These are phyloP conservation scores for Periglandula ipomoeae DNA, from an alignment of 2,329 filamentous ascomycete species.

Conservation along the genomic window DNA sequence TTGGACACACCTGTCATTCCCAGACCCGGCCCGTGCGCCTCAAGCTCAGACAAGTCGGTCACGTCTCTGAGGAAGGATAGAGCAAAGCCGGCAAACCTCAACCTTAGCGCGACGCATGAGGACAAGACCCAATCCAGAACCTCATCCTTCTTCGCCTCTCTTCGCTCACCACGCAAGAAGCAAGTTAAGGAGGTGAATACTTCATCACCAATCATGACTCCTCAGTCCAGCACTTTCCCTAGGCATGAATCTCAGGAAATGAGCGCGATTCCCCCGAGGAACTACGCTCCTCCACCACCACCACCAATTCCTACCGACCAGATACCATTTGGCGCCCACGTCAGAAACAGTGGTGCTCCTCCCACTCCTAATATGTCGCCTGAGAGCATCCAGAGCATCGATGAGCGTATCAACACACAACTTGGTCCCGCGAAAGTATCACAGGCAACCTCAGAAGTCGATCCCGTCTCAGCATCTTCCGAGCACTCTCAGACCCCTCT, in stretches of 20 bases:
- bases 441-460: constrained; percentile 29
- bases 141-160: constrained; percentile 50
- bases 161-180: constrained; percentile 51
- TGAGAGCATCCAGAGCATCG: constrained; percentile 37
- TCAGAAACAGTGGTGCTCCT: constrained; percentile 15
- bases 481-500: constrained; percentile 41
- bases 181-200: constrained; percentile 45
- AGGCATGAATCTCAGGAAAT: constrained; percentile 47
- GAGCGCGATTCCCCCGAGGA: constrained; percentile 46
- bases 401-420: constrained; percentile 42
- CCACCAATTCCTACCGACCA: constrained; percentile 45
- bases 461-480: constrained; percentile 43
- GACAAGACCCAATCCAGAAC: constrained; percentile 47
- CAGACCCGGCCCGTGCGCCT: constrained; percentile 16
- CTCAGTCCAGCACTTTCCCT: constrained; percentile 50
- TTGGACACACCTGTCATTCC: constrained; percentile 33
- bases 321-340: constrained; percentile 24
- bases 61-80: constrained; percentile 32
- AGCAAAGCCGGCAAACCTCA: constrained; percentile 40
- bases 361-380: constrained; percentile 30
- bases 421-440: constrained; percentile 26
- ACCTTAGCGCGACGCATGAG: constrained; percentile 32
- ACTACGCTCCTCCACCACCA: constrained; percentile 48
- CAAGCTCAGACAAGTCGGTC: constrained; percentile 18
- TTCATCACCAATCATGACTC: constrained; percentile 57